Conservation (phyloP, 306 rosid species). For the Gastrolobium villosum region DNA sequence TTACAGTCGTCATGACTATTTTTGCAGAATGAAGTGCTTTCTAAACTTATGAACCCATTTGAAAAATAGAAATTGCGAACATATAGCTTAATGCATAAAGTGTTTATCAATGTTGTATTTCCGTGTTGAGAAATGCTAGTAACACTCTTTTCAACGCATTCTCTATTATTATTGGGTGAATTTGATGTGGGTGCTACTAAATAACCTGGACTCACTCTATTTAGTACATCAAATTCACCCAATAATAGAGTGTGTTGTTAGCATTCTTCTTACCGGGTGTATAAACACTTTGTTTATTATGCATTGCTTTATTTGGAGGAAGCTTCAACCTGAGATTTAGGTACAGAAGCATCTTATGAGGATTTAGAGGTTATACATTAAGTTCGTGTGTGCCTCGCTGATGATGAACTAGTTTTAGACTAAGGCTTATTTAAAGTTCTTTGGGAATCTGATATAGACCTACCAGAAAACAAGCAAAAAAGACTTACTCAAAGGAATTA, state of each 20-base stretch:
- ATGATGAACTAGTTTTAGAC: slow-evolving; percentile 10
- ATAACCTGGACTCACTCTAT: too few species aligned
- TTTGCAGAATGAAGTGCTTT: slow-evolving; percentile 30
- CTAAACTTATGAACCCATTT: background rate
- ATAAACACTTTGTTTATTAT: slow-evolving; percentile 29
- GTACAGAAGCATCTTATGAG: background rate
- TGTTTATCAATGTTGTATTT: background rate
- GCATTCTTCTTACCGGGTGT: background rate
- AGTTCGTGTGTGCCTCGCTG: background rate
- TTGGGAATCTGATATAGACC: too few species aligned
- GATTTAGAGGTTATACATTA: slow-evolving; percentile 6
- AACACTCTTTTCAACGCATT: too few species aligned
- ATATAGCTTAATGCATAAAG: background rate
- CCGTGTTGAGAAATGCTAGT: too few species aligned
- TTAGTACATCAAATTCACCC: too few species aligned
- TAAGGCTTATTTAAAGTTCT: background rate
- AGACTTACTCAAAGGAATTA: too few species aligned
- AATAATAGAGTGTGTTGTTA: too few species aligned
- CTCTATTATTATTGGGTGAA: too few species aligned
- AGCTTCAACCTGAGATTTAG: slow-evolving; percentile 18
- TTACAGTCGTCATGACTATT: background rate
- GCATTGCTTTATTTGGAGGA: slow-evolving; percentile 15
- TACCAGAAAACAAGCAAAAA: too few species aligned
- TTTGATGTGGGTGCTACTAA: too few species aligned
- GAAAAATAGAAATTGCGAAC: slow-evolving; percentile 4